Evolutionary conservation across 805 yeast genomes (phyloP).

Genomic region (Lipomyces orientalis): DNA sequence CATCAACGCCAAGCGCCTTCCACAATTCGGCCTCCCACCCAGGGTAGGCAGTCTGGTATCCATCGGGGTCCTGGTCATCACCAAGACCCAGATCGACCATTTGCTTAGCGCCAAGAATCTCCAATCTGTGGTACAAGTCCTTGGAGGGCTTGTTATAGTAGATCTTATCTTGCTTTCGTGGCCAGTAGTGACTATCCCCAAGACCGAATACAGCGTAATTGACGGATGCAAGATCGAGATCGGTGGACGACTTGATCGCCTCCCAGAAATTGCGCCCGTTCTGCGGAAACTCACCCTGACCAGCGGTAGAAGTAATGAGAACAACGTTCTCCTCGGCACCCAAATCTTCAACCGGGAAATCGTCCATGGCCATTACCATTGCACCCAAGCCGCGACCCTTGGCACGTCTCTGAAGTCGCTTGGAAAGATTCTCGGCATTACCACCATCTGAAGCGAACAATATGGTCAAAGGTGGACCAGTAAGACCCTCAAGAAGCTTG

Average conservation of each 20-base stretch:
- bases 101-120: conserved; percentile 73
- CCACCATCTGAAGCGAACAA: conserved; percentile 94
- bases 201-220: conserved; percentile 72
- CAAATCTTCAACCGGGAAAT: conserved; percentile 71
- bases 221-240: conserved; percentile 65
- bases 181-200: conserved; percentile 92
- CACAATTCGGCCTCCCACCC: conserved; percentile 85
- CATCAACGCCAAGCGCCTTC: conserved; percentile 87
- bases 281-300: conserved; percentile 87
- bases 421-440: conserved; percentile 80
- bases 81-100: conserved; percentile 83
- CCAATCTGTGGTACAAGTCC: conserved; percentile 70
- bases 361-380: conserved; percentile 71
- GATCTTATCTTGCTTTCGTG: conserved; percentile 91
- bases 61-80: conserved; percentile 98
- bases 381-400: conserved; percentile 78
- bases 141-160: conserved; percentile 90
- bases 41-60: conserved; percentile 87
- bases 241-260: conserved; percentile 62
- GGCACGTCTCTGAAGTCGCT: conserved; percentile 77
- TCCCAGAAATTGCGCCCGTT: conserved; percentile 83
- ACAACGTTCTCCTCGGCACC: conserved; percentile 72
- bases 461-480: conserved; percentile 89
- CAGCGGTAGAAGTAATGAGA: conserved; percentile 75
- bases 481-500: conserved; percentile 78